These are phyloP conservation scores for Arxiozyma slooffiae DNA, from an alignment of 1,139 yeast genomes.

Conservation along the genomic window DNA sequence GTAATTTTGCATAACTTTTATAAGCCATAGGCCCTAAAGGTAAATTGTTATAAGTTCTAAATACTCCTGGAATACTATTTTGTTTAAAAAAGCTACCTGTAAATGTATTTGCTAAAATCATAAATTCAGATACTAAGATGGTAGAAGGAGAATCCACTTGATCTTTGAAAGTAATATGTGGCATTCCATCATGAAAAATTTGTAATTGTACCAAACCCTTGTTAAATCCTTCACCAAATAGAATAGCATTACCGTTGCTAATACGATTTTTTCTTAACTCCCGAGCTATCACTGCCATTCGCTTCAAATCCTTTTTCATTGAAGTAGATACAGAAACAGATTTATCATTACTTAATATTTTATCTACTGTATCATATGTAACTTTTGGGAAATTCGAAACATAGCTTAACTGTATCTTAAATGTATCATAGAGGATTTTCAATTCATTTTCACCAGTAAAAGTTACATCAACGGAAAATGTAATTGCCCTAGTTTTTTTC, in stretches of 20 bases:
- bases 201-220: constrained; percentile 16
- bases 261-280: constrained; percentile 31
- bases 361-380: constrained; percentile 44
- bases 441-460: constrained; percentile 24
- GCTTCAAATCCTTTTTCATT: constrained; percentile 29
- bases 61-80: constrained; percentile 49
- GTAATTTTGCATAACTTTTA: constrained; percentile 24
- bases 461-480: constrained; percentile 35
- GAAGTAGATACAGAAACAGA: background rate
- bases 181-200: constrained; percentile 8
- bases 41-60: constrained; percentile 39
- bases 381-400: constrained; percentile 39
- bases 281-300: constrained; percentile 31
- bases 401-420: constrained; percentile 33
- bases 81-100: constrained; percentile 45
- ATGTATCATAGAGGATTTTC: constrained; percentile 25
- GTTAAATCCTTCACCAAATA: constrained; percentile 31
- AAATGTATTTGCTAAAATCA: constrained; percentile 66
- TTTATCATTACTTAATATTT: constrained; percentile 25
- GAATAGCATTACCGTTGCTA: constrained; percentile 29
- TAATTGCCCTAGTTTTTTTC: constrained; percentile 40
- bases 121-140: constrained; percentile 63
- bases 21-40: constrained; percentile 25
- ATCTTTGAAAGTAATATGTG: constrained; percentile 20
- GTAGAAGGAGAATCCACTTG: constrained; percentile 36